Conservation (phyloP, 768 basidiomycete species). For the Thelephora ganbajun region DNA sequence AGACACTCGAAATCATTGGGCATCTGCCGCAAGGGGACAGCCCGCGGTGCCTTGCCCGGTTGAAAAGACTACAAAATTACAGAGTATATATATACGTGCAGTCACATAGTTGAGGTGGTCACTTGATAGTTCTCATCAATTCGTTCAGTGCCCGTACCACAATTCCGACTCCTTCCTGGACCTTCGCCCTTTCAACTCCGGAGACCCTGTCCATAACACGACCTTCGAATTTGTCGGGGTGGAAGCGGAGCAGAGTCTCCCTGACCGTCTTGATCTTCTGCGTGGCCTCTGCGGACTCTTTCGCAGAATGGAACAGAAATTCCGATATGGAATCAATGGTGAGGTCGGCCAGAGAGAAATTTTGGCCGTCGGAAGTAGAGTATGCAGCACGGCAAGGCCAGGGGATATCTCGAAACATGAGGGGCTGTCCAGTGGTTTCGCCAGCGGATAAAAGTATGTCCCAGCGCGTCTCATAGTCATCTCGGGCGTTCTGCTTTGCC, state of each 20-base stretch:
- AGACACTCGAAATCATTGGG: no score
- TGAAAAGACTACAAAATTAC: no score
- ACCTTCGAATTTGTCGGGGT: conserved; percentile 76
- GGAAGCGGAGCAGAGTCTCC: conserved; percentile 60
- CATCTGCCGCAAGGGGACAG: no score
- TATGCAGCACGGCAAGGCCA: conserved; percentile 37
- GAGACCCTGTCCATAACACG: conserved; percentile 42
- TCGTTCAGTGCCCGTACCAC: conserved; percentile 47
- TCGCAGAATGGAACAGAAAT: conserved; percentile 33
- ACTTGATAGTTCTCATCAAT: conserved; percentile 26
- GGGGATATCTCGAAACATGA: conserved; percentile 50
- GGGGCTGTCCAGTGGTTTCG: conserved; percentile 8
- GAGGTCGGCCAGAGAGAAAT: conserved; percentile 31
- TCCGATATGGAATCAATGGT: conserved; percentile 38
- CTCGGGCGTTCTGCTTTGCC: conserved; percentile 30
- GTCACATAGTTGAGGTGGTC: no score
- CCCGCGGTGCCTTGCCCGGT: no score
- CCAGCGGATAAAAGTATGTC: conserved; percentile 25
- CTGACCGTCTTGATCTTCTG: conserved; percentile 42
- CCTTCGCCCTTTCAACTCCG: conserved; percentile 30
- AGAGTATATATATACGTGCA: no score
- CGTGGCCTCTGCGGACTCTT: conserved; percentile 23
- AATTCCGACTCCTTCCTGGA: conserved; percentile 46
- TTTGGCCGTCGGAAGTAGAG: conserved; percentile 4
- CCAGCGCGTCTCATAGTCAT: conserved; percentile 47